phyloP scores from a whole-genome alignment of 2,329 filamentous ascomycete species.

The Rhinocladiella similis region DNA sequence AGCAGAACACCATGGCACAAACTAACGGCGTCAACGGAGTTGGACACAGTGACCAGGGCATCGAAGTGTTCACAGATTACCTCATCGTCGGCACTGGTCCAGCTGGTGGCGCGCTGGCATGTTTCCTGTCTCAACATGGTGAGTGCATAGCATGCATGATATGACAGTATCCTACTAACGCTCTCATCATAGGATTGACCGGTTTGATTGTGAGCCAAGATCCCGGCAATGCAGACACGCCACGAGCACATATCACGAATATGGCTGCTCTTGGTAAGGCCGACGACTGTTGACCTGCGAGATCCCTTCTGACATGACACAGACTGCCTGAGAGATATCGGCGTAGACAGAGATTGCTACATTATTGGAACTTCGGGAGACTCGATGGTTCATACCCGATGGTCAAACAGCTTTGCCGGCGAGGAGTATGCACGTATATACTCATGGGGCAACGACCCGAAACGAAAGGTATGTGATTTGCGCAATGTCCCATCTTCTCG shows the following conservation, averaged over 20 bases:
- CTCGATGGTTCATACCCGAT: conserved; percentile 42
- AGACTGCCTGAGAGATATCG: conserved; percentile 37
- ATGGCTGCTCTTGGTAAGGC: conserved; percentile 12
- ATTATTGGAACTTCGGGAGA: conserved; percentile 34
- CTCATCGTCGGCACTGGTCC: conserved; percentile 50
- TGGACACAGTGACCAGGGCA: neutral
- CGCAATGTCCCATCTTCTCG: too few species aligned
- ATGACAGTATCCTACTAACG: neutral
- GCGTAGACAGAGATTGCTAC: conserved; percentile 39
- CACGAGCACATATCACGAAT: conserved; percentile 20
- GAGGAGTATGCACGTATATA: conserved; percentile 45
- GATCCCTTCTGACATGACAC: neutral
- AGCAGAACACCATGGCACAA: conserved; percentile 2
- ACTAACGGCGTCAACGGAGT: conserved; percentile 7
- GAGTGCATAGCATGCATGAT: conserved; percentile 4
- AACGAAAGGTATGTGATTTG: conserved; percentile 35
- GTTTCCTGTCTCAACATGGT: conserved; percentile 40
- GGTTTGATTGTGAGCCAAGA: conserved; percentile 17
- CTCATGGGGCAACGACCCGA: conserved; percentile 44
- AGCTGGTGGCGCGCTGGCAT: conserved; percentile 47
- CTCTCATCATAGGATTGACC: conserved; percentile 6
- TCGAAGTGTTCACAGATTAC: conserved; percentile 8
- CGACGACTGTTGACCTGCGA: neutral
- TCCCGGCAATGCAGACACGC: conserved; percentile 14
- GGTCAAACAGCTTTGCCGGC: conserved; percentile 45